Evolutionary conservation across 2,329 filamentous ascomycete species (phyloP), one percentile per base, ranked within the genome.

Genomic region (Aspergillus sp.): DNA sequence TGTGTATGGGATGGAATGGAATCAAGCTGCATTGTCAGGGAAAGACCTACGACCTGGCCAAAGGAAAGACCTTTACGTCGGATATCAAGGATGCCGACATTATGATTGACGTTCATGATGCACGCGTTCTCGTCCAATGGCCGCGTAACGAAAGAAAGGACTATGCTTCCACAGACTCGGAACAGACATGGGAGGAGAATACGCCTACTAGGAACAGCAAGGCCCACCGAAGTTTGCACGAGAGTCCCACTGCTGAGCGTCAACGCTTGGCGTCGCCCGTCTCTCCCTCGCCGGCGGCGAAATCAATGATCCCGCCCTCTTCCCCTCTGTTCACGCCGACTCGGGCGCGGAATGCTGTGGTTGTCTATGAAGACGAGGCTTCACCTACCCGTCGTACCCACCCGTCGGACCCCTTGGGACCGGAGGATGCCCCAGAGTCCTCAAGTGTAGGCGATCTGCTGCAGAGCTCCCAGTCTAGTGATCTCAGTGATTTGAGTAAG

Each of bases 1-100:
- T 90, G 65, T 99, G 94, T 78, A 83, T 88, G 65, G 94, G 94
- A 19, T 97, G 93, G 93, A 99, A 99, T 71, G 94, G 94, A 14
- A 80, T 94, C 60, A 95, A 90, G 76, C 76, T 99, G 61, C 91
- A 96, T 74, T 96, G 90, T 76, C 88, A 93, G 73, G 90, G 90
- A 51, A 85, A 87, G 60, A 88, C 90, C 3, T 93, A 89, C 79
- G 90, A 96, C 60, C 74, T 99, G 64, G 81, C 79, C 58, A 96
- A 96, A 76, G 90, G 89, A 16, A 91, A 96, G 68, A 88, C 84
- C 46, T 97, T 96, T 72, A 88, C 86, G 44, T 95, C 91, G 52
- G 90, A 95, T 73, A 92, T 91, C 26, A 89, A 92, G 67, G 84
- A 86, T 60, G 86, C 86, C 16, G 91, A 95, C 65, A 91, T 99